Evolutionary conservation across 2,329 filamentous ascomycete species (phyloP).

Genomic region (Aspergillus fijiensis): DNA sequence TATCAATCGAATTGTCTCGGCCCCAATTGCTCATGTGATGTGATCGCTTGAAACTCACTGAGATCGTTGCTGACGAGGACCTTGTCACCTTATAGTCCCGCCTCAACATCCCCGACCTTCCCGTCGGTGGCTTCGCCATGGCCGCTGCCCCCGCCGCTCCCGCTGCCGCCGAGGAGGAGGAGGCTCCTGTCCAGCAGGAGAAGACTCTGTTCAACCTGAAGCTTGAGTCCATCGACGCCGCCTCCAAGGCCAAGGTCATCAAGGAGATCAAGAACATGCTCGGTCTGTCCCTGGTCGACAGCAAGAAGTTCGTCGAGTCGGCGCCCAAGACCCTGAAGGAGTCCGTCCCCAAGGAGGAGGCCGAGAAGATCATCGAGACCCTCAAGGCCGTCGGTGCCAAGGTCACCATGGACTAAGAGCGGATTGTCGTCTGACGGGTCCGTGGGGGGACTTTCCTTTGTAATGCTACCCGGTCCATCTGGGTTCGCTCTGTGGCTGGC

Average conservation of each 20-base stretch:
- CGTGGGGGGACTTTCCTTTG: constrained; percentile 10
- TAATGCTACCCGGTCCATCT: constrained; percentile 9
- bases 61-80: not conserved
- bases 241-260: constrained; percentile 96
- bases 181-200: constrained; percentile 81
- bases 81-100: constrained; percentile 60
- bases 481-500: constrained; percentile 4
- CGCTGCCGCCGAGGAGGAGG: constrained; percentile 69
- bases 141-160: constrained; percentile 63
- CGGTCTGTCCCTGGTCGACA: constrained; percentile 93
- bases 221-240: constrained; percentile 83
- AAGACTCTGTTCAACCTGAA: constrained; percentile 98
- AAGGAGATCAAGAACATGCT: constrained; percentile 99
- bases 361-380: constrained; percentile 94
- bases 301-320: constrained; percentile 99
- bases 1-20: not conserved
- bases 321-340: constrained; percentile 99
- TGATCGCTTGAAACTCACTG: not conserved
- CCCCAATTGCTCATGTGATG: not conserved
- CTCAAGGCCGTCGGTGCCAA: constrained; percentile 92
- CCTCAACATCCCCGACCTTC: constrained; percentile 97
- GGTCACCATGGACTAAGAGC: constrained; percentile 79
- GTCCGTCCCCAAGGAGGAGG: constrained; percentile 96
- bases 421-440: constrained; percentile 9
- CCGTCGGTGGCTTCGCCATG: constrained; percentile 84